These are phyloP conservation scores for Fraxinus platypoda DNA, from an alignment of 305 asterid species.

Conservation along the genomic window DNA sequence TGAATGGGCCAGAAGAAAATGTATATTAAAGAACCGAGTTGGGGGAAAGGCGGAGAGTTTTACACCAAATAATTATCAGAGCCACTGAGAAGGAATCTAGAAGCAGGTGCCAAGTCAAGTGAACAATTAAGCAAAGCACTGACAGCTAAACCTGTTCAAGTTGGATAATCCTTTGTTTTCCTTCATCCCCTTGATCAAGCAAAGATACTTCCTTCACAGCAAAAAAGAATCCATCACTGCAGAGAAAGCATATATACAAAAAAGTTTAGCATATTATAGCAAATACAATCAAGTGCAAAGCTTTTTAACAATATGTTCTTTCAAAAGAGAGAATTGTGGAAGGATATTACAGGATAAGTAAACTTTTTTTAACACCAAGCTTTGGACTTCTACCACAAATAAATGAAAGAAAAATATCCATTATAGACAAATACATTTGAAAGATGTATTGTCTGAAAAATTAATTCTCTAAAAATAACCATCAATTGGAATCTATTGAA, in stretches of 20 bases:
- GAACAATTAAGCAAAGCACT: background rate
- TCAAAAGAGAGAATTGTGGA: too few species aligned
- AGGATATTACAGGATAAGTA: background rate
- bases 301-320: background rate
- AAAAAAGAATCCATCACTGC: conserved; percentile 91
- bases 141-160: conserved; percentile 71
- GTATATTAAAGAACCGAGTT: conserved; percentile 9
- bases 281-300: conserved; percentile 7
- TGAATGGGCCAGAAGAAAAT: conserved; percentile 31
- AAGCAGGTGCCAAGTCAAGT: background rate
- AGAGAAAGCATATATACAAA: conserved; percentile 22
- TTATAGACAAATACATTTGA: background rate
- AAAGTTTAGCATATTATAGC: conserved; percentile 16
- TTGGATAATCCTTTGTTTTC: conserved; percentile 67
- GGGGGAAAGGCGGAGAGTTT: background rate
- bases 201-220: conserved; percentile 92
- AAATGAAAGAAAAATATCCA: background rate
- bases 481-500: background rate
- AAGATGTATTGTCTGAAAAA: background rate
- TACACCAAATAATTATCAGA: background rate
- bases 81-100: background rate
- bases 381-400: background rate
- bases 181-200: conserved; percentile 84
- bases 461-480: background rate
- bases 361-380: background rate